Base-by-base conservation (phyloP, 2,329 filamentous ascomycete species). In the Pezicula rhizophila region DNA sequence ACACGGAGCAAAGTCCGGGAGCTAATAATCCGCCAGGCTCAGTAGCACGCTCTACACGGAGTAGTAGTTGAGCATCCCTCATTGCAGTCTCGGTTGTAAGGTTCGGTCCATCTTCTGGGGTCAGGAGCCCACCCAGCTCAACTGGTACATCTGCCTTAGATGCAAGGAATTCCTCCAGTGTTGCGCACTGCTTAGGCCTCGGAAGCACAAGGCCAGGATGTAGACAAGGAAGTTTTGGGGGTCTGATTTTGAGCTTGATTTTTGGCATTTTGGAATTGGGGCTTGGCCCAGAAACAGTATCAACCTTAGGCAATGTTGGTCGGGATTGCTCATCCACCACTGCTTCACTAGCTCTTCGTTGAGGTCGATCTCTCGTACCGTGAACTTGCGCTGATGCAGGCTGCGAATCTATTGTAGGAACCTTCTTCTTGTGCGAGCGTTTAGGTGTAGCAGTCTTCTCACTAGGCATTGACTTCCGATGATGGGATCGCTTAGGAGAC, bases 1-100 rank as follows among this genome's bases (percentile, higher is more conserved):
- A 93, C 20, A 85, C 70, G 2, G 83, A 84, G 63, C 87, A 92
- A 51, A 77, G 75, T 51, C 82, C 80, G 47, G 76, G 71, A 45
- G 85, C 89, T 25, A 96, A 74, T 4, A 90, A 65, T 2, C 89
- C 89, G 14, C 90, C 91, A 5, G 83, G 79, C 59, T 87, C 75
- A 3, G 82, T 81, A 54, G 89, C 91, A 42, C 82, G 71, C 56
- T 90, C 80, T 25, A 96, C 81, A 28, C 80, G 79, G 49, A 81
- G 57, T 15, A 93, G 79, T n/a, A 82, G 69, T 14, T 70, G 69
- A 1, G 89, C 90, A 66, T 96, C 90, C 46, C 77, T 75, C 40
- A 70, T 64, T 2, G 84, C 83, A 60, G 79, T 75, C 46, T 85
- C 80, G 10, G 81, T 72, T 1, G 82, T 84, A 56, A 78, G 79